Conservation (phyloP, 306 rosid genomes). For the Carpinus viminea region DNA sequence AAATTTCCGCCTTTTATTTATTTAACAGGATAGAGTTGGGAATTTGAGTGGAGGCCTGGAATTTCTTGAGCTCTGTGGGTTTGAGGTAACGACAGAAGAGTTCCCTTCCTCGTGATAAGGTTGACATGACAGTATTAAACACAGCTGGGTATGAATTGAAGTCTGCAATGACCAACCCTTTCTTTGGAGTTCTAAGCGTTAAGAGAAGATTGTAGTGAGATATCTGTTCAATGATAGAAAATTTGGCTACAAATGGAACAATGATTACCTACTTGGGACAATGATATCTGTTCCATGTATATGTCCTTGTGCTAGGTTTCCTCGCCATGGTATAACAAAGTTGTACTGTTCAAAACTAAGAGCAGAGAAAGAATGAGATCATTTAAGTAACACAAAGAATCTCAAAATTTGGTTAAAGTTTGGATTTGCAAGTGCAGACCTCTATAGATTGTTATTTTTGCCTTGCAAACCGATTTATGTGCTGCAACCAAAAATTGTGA, state of each 20-base stretch:
- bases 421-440: no score
- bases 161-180: slow-evolving; percentile 81
- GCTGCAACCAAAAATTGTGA: no score
- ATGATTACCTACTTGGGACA: slow-evolving; percentile 1
- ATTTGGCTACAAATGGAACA: slow-evolving; percentile 2
- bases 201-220: slow-evolving; percentile 11
- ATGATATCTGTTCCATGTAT: not conserved
- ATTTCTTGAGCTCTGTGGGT: slow-evolving; percentile 91
- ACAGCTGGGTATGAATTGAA: slow-evolving; percentile 62
- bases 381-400: no score
- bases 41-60: slow-evolving; percentile 63
- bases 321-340: not conserved
- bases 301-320: not conserved
- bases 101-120: slow-evolving; percentile 64
- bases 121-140: slow-evolving; percentile 42
- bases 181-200: slow-evolving; percentile 70
- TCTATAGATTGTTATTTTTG: no score
- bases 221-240: not conserved
- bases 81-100: slow-evolving; percentile 53
- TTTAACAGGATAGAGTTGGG: slow-evolving; percentile 81
- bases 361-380: slow-evolving; percentile 12
- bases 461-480: no score
- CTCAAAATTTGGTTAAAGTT: no score
- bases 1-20: not conserved
- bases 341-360: not conserved